Conservation (phyloP, 306 rosid genomes). For the Trifolium subterraneum region DNA sequence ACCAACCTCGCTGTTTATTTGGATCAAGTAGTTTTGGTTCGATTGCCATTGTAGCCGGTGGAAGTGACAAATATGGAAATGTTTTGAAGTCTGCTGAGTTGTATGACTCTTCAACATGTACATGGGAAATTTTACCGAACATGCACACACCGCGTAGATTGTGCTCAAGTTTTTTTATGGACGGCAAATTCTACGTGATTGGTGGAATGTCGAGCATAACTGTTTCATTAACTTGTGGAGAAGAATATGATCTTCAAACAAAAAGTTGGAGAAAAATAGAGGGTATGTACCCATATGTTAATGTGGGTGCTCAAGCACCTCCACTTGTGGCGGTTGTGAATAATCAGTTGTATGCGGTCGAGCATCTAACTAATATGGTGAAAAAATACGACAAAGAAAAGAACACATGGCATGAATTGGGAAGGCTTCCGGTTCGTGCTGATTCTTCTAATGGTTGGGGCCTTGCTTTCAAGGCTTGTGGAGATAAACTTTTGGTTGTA, state of each 20-base stretch:
- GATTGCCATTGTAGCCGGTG: constrained; percentile 87
- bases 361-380: constrained; percentile 86
- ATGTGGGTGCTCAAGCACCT: constrained; percentile 85
- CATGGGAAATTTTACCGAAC: constrained; percentile 77
- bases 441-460: constrained; percentile 95
- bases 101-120: constrained; percentile 71
- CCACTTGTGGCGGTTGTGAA: constrained; percentile 96
- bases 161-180: constrained; percentile 93
- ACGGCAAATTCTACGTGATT: constrained; percentile 82
- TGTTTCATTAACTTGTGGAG: constrained; percentile 84
- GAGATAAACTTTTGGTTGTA: constrained; percentile 78
- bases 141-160: constrained; percentile 87
- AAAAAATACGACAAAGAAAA: constrained; percentile 79
- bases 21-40: constrained; percentile 88
- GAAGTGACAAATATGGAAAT: constrained; percentile 74
- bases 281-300: constrained; percentile 84
- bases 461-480: constrained; percentile 96
- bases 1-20: constrained; percentile 89
- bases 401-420: constrained; percentile 79
- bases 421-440: constrained; percentile 91
- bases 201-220: constrained; percentile 89
- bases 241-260: constrained; percentile 79
- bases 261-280: constrained; percentile 80
- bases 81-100: constrained; percentile 79
- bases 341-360: constrained; percentile 79